Evolutionary conservation across 2,329 filamentous ascomycete genomes (phyloP).

Genomic region (Fusarium chuoi): DNA sequence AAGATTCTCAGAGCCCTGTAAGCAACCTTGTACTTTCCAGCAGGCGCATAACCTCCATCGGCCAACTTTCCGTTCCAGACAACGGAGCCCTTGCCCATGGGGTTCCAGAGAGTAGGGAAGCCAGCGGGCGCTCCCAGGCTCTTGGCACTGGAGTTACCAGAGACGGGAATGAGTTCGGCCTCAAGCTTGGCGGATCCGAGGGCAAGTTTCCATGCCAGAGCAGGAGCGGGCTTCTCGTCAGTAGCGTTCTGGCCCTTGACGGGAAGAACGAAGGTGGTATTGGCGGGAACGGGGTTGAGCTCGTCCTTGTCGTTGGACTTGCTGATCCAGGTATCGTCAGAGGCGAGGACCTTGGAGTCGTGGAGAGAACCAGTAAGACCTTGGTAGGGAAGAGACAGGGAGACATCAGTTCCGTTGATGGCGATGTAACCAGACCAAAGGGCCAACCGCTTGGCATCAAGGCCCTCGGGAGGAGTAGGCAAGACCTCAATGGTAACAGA

Average conservation of each 20-base stretch:
- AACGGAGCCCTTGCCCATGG: constrained; percentile 37
- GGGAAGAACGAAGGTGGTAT: constrained; percentile 56
- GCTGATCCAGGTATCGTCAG: constrained; percentile 43
- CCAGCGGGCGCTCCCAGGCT: constrained; percentile 20
- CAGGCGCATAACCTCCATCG: constrained; percentile 58
- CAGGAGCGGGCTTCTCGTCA: constrained; percentile 48
- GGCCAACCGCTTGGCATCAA: constrained; percentile 50
- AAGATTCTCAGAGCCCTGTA: constrained; percentile 62
- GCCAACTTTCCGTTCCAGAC: constrained; percentile 59
- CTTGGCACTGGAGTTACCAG: constrained; percentile 10
- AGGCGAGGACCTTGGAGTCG: constrained; percentile 36
- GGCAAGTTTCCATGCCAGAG: constrained; percentile 53
- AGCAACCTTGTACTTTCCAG: constrained; percentile 61
- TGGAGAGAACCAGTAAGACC: constrained; percentile 53
- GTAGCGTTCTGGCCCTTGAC: constrained; percentile 47
- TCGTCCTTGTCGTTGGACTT: constrained; percentile 48
- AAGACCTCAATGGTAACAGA: constrained; percentile 58
- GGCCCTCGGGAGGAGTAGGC: constrained; percentile 52
- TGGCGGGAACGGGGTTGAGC: constrained; percentile 42
- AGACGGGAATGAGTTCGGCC: constrained; percentile 56
- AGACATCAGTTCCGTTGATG: constrained; percentile 51
- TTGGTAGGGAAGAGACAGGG: constrained; percentile 54
- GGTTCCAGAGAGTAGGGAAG: constrained; percentile 52
- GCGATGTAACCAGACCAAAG: constrained; percentile 56
- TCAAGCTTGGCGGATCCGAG: constrained; percentile 58